Percentiles rank a stretch among this genome's conserved stretches.
Conservation (phyloP, 257 asterid species). For the Solanum sparsipilum region DNA sequence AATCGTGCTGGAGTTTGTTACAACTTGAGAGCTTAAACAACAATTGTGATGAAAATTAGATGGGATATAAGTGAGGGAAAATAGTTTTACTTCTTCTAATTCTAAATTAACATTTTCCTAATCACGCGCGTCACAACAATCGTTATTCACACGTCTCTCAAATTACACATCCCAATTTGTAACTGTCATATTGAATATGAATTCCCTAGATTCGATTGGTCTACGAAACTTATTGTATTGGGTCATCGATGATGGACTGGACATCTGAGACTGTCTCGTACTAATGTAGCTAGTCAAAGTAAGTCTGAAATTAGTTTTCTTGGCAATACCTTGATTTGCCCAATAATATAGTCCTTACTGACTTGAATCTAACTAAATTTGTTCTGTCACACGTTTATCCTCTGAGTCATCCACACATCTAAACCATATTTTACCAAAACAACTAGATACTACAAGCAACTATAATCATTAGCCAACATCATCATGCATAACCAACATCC, state of each 20-base stretch:
- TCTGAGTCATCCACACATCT: neutral
- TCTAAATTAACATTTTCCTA: too few relatives aligned
- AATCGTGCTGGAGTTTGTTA: fast-evolving
- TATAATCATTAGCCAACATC: neutral
- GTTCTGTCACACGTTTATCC: neutral
- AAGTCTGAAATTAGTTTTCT: too few relatives aligned
- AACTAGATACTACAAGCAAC: neutral
- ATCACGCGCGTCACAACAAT: neutral
- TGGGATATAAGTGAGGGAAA: neutral
- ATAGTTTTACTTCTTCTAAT: too few relatives aligned
- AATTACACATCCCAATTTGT: too few relatives aligned
- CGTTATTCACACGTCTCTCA: neutral
- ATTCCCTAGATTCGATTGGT: too few relatives aligned
- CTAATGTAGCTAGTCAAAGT: neutral
- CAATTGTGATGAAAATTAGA: neutral
- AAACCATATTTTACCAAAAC: neutral
- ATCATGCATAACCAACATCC: neutral
- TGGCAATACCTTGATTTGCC: neutral
- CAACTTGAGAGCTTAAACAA: neutral
- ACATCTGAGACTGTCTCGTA: neutral
- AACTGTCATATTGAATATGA: too few relatives aligned
- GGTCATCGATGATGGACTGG: neutral
- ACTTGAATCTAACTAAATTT: neutral
- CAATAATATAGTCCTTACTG: too few relatives aligned
- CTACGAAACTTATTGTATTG: neutral